Base-by-base conservation (phyloP, 2,329 filamentous ascomycete genomes). In the Rugonectria rugulosa region DNA sequence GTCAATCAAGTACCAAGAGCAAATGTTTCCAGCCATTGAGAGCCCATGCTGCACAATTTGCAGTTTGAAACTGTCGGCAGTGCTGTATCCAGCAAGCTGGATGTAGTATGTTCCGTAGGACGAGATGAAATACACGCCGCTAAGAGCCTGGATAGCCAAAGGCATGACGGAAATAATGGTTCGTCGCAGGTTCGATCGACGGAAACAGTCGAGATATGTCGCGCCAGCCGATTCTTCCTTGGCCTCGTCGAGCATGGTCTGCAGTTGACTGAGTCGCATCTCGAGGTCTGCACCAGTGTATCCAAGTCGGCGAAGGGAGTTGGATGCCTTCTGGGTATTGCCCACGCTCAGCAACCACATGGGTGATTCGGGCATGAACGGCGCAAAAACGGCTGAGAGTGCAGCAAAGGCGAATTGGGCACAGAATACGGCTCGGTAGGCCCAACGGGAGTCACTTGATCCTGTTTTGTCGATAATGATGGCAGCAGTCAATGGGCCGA, bases 301-400 rank as follows among this genome's bases (percentile, higher is more conserved):
- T 2, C 74, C 72, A 3, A 77, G 68, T 3, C 68, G 59, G 42
- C 67, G 67, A 4, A 77, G 70, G 2, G 71, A 63, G 10, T 68
- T 66, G 6, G 71, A 61, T 1, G 75, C 76, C n/a, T 72, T 60
- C 0, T 72, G 69, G 23, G 72, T 63, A n/a, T 68, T 61, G 9
- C 68, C 72, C 19, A 70, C 67, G 23, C 67, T 69, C 8, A 64
- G 56, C 4, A 78, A 67, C 71, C 73, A 79, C 54, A 75, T 69
- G 11, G 78, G 77, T 0, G 75, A 78, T 60, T 80, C 77, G 1
- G 78, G 78, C 51, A 79, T 71, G 51, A 73, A 73, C 8, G 72
- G 63, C 3, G 73, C 61, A 9, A 72, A 54, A 11, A 68, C 14
- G 27, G 68, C 59, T 8, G 69, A 67, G 46, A 72, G 57, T 9